These are phyloP conservation scores for Cenchrus purpureus DNA, from an alignment of 176 grass and related monocot species.

Conservation along the genomic window DNA sequence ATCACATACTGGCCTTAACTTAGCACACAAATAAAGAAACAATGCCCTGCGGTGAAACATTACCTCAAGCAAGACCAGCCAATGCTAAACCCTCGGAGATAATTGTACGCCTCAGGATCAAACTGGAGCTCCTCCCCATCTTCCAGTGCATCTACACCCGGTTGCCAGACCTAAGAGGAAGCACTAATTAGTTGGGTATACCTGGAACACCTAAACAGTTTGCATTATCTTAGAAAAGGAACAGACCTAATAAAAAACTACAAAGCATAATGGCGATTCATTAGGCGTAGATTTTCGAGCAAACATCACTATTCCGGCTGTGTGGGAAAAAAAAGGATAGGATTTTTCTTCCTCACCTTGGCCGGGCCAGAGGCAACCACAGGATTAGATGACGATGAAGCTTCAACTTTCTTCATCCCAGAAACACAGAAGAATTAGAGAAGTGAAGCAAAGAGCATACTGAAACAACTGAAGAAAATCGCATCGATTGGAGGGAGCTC, in stretches of 20 bases:
- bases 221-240: neutral
- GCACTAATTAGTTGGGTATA: neutral
- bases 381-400: slow-evolving; percentile 36
- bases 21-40: neutral
- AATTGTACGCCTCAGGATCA: slow-evolving; percentile 89
- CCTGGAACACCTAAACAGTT: no score
- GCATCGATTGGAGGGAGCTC: neutral
- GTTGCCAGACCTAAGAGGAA: slow-evolving; percentile 80
- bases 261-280: neutral
- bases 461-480: neutral
- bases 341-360: slow-evolving; percentile 49
- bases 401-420: slow-evolving; percentile 39
- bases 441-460: neutral
- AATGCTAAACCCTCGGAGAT: slow-evolving; percentile 74
- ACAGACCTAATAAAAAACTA: neutral
- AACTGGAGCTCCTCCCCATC: slow-evolving; percentile 96
- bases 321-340: neutral
- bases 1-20: neutral
- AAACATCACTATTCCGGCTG: neutral
- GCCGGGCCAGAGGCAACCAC: slow-evolving; percentile 49
- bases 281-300: neutral
- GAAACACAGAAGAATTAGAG: neutral
- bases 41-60: neutral
- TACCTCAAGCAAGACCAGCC: slow-evolving; percentile 93
- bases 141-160: slow-evolving; percentile 79